Evolutionary conservation across 179 eudicot species (phyloP), one percentile per base, ranked within the genome.

Genomic region (Camellia oleifera): DNA sequence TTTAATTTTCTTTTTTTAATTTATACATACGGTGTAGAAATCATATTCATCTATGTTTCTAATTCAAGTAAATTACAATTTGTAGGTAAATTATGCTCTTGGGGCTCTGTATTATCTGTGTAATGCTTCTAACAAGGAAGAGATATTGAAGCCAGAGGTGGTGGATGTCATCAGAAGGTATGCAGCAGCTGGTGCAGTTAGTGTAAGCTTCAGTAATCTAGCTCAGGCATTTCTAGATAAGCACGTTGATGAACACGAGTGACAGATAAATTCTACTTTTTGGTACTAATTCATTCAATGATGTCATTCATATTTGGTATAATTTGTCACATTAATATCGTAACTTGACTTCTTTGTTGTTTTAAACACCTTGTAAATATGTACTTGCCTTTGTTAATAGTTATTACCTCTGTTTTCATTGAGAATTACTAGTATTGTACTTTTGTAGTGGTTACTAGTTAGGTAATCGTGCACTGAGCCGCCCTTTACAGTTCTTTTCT

Each of bases 181-280:
- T 80, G 90, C 94, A 67, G 85, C 83, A 23, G 86, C 88, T 76
- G 77, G 86, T 72, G 82, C 84, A 53, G 90, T 87, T 77, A 77
- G 89, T 82, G 85, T 86, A 48, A 83, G 85, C 79, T 89, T 91
- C 80, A 74, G 88, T 69, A 88, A 91, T 88, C 87, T 92, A 48
- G 98, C 98, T 17, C 88, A 80, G 82, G 95, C 89, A 76, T 89
- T 95, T 79, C 78, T 91, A 75, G 97, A 93, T 60, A 91, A 88
- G 82, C 87, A 91, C 85, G 82, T 82, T 72, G 62, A 76, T 61
- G 61, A 56, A 56, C 23, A 12, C 50, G 3, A 77, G 52, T 62
- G 44, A 71, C 48, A 3, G 4, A 7, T 32, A 52, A 23, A 44
- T 4, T n/a, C 68, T 45, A 42, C 54, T 9, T 61, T 48, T 60